Conservation (phyloP, 1,139 yeast species). For the Lizanozyma gosingica region DNA sequence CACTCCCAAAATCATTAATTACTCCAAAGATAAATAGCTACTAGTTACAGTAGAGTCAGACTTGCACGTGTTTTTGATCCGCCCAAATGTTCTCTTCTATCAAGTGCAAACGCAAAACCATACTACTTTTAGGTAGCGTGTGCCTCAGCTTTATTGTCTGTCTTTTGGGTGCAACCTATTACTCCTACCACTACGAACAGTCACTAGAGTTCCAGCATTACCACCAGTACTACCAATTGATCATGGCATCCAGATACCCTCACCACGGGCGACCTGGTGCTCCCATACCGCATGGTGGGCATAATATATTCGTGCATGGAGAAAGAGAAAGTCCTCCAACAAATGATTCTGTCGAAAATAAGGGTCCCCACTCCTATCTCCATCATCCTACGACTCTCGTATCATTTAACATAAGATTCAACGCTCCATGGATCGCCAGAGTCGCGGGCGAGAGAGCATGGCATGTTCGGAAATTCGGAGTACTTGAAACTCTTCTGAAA, state of each 20-base stretch:
- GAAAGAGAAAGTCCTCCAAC: no score
- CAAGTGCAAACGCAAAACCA: no score
- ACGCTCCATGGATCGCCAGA: background rate
- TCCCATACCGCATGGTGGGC: background rate
- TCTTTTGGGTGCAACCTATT: background rate
- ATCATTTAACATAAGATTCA: background rate
- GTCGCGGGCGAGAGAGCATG: background rate
- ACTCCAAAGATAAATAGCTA: no score
- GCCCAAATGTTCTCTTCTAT: no score
- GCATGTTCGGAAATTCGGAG: background rate
- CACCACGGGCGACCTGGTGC: no score
- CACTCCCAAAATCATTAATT: no score
- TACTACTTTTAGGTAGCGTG: background rate
- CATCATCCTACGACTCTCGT: background rate
- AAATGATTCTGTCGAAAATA: background rate
- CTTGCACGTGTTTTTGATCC: no score
- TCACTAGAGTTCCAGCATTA: background rate
- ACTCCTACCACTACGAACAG: background rate
- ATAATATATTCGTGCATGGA: background rate
- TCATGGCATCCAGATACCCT: background rate
- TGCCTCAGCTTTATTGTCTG: background rate
- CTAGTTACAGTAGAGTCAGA: no score
- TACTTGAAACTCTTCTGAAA: background rate
- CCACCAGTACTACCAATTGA: background rate
- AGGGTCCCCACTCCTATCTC: background rate